These are phyloP conservation scores for Lepidium campestre DNA, from an alignment of 441 rosid species.

Conservation along the genomic window DNA sequence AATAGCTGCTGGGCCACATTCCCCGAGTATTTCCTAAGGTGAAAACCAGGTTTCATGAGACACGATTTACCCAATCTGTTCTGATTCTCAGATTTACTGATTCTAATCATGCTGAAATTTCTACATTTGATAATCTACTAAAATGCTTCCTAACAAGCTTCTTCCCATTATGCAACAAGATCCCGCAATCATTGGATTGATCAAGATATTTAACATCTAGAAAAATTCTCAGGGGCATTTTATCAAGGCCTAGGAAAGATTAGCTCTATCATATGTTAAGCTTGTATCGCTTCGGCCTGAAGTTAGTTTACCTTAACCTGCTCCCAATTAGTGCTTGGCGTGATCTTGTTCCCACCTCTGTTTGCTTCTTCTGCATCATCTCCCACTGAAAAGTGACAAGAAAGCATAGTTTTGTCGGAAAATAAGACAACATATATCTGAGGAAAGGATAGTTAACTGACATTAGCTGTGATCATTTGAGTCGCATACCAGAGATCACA, in stretches of 20 bases:
- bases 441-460: not conserved
- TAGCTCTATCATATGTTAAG: slow-evolving; percentile 4
- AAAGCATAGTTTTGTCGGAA: not conserved
- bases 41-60: slow-evolving; percentile 1
- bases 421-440: not conserved
- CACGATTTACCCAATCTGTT: not conserved
- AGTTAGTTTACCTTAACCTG: slow-evolving; percentile 73
- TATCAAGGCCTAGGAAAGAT: not conserved
- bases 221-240: not conserved
- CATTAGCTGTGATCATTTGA: slow-evolving; percentile 22
- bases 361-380: slow-evolving; percentile 44
- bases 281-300: not conserved
- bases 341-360: slow-evolving; percentile 52
- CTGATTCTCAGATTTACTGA: not conserved
- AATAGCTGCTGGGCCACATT: slow-evolving; percentile 95
- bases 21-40: slow-evolving; percentile 85
- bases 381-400: slow-evolving; percentile 35
- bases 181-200: not conserved
- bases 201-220: not conserved
- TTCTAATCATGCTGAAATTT: not conserved
- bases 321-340: slow-evolving; percentile 90
- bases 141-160: not conserved
- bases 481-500: slow-evolving; percentile 51
- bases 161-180: not conserved
- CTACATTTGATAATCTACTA: not conserved